Percentiles rank a stretch among this genome's conserved stretches.
Conservation (phyloP, 192 early-diverging fungal species). For the Kickxella alabastrina region DNA sequence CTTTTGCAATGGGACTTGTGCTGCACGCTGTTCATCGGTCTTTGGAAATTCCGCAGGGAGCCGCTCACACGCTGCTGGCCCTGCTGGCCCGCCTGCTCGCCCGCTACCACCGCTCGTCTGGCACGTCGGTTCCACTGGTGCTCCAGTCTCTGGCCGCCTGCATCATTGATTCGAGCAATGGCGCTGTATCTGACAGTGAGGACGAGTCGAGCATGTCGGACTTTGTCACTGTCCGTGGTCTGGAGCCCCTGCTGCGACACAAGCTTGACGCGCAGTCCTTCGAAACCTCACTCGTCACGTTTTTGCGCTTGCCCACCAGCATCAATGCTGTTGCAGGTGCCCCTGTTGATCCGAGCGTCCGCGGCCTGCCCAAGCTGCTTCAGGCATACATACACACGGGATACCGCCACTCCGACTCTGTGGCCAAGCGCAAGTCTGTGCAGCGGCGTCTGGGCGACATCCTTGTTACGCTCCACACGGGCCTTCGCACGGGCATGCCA, state of each 20-base stretch:
- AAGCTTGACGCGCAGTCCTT: too few relatives aligned
- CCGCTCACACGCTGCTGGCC: conserved; percentile 5
- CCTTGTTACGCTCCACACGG: conserved; percentile 19
- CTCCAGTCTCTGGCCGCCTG: conserved; percentile 15
- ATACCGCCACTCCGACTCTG: not conserved
- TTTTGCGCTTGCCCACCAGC: too few relatives aligned
- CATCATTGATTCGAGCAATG: too few relatives aligned
- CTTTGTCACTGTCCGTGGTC: too few relatives aligned
- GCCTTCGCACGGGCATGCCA: not conserved
- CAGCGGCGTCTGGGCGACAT: conserved; percentile 24
- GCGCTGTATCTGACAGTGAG: too few relatives aligned
- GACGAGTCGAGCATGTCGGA: too few relatives aligned
- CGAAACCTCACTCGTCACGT: too few relatives aligned
- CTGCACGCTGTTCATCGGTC: conserved; percentile 8
- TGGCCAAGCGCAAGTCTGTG: conserved; percentile 21
- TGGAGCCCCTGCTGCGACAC: too few relatives aligned
- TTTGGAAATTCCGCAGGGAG: not conserved
- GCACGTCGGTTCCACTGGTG: not conserved
- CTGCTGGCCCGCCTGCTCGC: conserved; percentile 16
- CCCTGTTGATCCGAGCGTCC: too few relatives aligned
- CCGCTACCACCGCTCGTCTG: not conserved
- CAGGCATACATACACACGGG: conserved; percentile 23
- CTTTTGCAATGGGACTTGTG: conserved; percentile 17
- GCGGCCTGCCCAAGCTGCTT: conserved; percentile 13
- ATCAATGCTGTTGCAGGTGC: too few relatives aligned